Evolutionary conservation across 2,329 filamentous ascomycete species (phyloP), one percentile per base, ranked within the genome.

Genomic region (Scytalidium lignicola): DNA sequence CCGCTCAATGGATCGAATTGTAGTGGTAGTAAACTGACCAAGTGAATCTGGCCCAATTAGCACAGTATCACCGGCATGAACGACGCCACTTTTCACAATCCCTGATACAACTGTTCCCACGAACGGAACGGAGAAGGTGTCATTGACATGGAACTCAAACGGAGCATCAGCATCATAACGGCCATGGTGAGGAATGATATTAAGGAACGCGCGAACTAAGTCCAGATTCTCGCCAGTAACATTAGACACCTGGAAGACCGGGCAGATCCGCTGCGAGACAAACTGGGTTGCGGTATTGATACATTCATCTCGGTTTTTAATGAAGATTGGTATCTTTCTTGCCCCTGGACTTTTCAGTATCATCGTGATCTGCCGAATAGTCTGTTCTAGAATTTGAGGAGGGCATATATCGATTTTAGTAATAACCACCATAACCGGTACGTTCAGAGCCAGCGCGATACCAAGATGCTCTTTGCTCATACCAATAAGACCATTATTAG

Each of bases 381-480:
- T 99, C 72, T 97, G 87, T 70, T 95, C 83, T 20, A 99, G 75
- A 62, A 99, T 96, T 57, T 97, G 88, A 1, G 92, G 90, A 19
- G 93, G 93, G 67, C 93, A 97, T 49, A 97, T 97, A 65, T 97
- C 93, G 56, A 97, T 96, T 74, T 97, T 99, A 67, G 92, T 99
- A 55, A 97, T 84, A 56, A 96, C 85, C 3, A 97, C 91, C 89
- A 99, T 95, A 59, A 99, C 90, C 0, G 93, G 93, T 10, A 99
- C 92, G 62, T 97, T 97, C 46, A 99, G 75, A 1, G 93, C 91
- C 26, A 97, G 74, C 0, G 93, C 92, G 55, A 99, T 96, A 15
- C 93, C 93, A 3, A 99, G 74, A 67, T 99, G 93, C 72, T 99
- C 93, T 75, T 95, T 95, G 69, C 89, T 95, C 93, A 97, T 99